A percentile compares a stretch with the other conserved stretches of the same genome.
phyloP scores from a whole-genome alignment of 2,329 filamentous ascomycete genomes.

The Penicillium sumatraense region DNA sequence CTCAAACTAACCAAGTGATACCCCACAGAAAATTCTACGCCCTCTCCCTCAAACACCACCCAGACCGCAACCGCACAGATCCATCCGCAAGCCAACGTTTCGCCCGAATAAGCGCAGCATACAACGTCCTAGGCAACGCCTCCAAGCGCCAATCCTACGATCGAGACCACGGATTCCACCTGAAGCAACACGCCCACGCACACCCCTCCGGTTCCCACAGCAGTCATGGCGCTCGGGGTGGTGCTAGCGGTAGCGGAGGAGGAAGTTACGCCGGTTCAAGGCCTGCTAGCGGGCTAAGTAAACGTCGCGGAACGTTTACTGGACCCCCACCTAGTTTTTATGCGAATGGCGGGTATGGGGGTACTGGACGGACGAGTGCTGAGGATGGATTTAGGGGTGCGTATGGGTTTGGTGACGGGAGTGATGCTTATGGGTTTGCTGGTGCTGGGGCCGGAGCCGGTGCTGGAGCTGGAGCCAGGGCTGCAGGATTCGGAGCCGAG shows the following conservation, averaged over 20 bases:
- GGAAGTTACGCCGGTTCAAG: conserved; percentile 61
- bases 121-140: conserved; percentile 73
- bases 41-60: conserved; percentile 90
- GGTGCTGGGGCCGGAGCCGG: neutral
- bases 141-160: conserved; percentile 82
- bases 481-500: neutral
- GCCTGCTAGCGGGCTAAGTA: conserved; percentile 78
- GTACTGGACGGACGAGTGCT: conserved; percentile 61
- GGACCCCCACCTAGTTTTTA: conserved; percentile 93
- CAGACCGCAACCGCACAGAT: conserved; percentile 83
- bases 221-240: conserved; percentile 48
- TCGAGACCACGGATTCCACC: conserved; percentile 54
- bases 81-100: conserved; percentile 75
- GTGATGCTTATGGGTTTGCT: neutral
- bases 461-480: conserved; percentile 7
- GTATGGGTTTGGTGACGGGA: conserved; percentile 39
- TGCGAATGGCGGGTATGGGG: conserved; percentile 76
- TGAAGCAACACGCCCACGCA: conserved; percentile 35
- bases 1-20: too few relatives aligned
- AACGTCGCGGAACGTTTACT: conserved; percentile 74
- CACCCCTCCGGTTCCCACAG: conserved; percentile 60
- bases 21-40: conserved; percentile 73
- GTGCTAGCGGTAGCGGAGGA: conserved; percentile 30
- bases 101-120: conserved; percentile 82
- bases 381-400: conserved; percentile 29